These are phyloP conservation scores for Orychophragmus violaceus DNA, from an alignment of 345 rosid genomes.

Conservation along the genomic window DNA sequence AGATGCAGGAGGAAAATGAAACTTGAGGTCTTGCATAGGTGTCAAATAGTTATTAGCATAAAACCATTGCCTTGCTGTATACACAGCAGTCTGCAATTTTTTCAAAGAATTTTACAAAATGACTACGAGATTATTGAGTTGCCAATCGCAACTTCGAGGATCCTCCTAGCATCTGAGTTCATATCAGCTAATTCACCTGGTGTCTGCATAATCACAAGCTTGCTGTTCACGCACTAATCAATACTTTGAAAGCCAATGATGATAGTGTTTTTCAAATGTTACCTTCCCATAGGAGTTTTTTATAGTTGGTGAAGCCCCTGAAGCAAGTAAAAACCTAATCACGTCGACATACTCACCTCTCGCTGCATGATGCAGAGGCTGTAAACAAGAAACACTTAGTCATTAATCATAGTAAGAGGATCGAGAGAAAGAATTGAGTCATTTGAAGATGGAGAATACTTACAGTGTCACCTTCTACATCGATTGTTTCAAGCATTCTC, in stretches of 20 bases:
- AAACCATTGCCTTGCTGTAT: no score
- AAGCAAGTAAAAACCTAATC: constrained; percentile 51
- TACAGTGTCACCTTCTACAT: constrained; percentile 76
- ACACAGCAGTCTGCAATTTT: no score
- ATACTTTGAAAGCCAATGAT: background rate
- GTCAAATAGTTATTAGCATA: no score
- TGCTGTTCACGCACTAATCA: constrained; percentile 6
- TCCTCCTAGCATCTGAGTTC: constrained; percentile 47
- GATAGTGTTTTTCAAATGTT: constrained; percentile 13
- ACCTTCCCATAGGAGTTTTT: constrained; percentile 69
- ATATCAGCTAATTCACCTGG: constrained; percentile 58
- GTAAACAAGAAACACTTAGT: constrained; percentile 3
- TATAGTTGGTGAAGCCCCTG: constrained; percentile 58
- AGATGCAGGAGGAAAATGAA: no score
- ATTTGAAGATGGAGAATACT: constrained; percentile 26
- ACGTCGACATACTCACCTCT: constrained; percentile 76
- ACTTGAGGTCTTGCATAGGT: no score
- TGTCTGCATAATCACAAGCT: constrained; percentile 37
- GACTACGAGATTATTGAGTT: constrained; percentile 1
- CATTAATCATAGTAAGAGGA: background rate
- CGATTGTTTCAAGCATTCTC: constrained; percentile 69
- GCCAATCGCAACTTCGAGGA: constrained; percentile 40
- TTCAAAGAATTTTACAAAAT: background rate
- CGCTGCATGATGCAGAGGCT: constrained; percentile 96
- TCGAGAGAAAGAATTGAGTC: background rate